Conservation (phyloP, 1,284 basidiomycete species). For the Pholiota adiposa region DNA sequence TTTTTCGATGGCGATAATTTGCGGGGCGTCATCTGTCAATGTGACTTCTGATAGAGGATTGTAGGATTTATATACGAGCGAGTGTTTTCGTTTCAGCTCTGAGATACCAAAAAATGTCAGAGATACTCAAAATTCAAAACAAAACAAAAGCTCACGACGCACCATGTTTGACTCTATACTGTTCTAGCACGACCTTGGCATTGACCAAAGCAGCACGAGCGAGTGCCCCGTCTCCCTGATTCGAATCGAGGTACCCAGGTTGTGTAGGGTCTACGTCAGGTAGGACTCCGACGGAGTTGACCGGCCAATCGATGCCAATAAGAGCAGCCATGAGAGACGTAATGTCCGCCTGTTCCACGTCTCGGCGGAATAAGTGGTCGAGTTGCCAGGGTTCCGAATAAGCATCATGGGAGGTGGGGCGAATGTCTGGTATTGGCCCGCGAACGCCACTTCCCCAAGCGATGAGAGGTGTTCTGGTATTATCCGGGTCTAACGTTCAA, state of each 20-base stretch:
- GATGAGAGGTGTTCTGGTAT: slow-evolving; percentile 85
- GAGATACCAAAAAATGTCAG: neutral
- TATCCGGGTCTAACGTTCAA: slow-evolving; percentile 83
- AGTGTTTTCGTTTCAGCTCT: slow-evolving; percentile 66
- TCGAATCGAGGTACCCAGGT: slow-evolving; percentile 57
- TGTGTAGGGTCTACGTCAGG: slow-evolving; percentile 64
- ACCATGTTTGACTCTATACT: slow-evolving; percentile 84
- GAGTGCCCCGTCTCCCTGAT: slow-evolving; percentile 35
- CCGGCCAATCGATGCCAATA: slow-evolving; percentile 75
- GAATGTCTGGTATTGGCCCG: slow-evolving; percentile 59
- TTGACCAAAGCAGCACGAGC: slow-evolving; percentile 74
- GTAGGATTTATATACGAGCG: slow-evolving; percentile 69
- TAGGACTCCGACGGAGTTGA: slow-evolving; percentile 77
- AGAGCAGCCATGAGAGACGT: slow-evolving; percentile 79
- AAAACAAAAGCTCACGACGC: slow-evolving; percentile 17
- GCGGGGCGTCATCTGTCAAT: slow-evolving; percentile 22
- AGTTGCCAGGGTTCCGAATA: slow-evolving; percentile 72
- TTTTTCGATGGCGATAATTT: slow-evolving; percentile 46
- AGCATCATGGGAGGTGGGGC: slow-evolving; percentile 65
- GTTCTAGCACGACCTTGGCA: slow-evolving; percentile 77
- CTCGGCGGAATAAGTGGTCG: slow-evolving; percentile 59
- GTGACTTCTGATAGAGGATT: slow-evolving; percentile 38
- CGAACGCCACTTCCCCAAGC: slow-evolving; percentile 84
- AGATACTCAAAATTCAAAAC: neutral
- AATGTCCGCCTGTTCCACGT: slow-evolving; percentile 87